Percentiles rank a stretch among this genome's conserved stretches.
Evolutionary conservation across 2,329 filamentous ascomycete genomes (phyloP).

Genomic region (Alternaria arbusti): DNA sequence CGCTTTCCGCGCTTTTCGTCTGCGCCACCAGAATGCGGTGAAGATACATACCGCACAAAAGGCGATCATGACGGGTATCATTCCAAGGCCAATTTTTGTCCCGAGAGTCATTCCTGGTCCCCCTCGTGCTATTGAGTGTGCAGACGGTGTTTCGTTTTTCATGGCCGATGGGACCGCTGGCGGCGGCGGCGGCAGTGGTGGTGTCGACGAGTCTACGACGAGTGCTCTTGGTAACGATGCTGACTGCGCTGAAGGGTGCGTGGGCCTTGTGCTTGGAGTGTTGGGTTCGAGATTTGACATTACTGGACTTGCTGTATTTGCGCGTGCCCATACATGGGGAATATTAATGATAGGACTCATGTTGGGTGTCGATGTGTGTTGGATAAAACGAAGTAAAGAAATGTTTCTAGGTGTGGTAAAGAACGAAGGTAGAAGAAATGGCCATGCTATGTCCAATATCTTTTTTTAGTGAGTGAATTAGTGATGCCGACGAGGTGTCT

Average conservation of each 20-base stretch:
- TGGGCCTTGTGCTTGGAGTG: background rate
- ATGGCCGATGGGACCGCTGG: background rate
- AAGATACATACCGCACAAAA: slow-evolving; percentile 21
- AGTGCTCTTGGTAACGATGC: background rate
- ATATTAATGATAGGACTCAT: slow-evolving; percentile 7
- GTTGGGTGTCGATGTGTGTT: background rate
- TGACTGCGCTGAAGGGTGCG: background rate
- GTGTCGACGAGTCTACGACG: background rate
- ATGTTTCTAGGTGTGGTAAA: background rate
- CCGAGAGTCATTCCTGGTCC: slow-evolving; percentile 6
- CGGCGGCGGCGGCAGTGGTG: background rate
- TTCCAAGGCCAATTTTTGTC: slow-evolving; percentile 32
- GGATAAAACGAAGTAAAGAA: background rate
- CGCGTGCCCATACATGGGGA: background rate
- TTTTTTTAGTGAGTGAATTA: background rate
- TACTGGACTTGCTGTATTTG: background rate
- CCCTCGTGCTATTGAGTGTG: background rate
- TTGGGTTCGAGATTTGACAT: background rate
- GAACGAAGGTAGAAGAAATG: background rate
- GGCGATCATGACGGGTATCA: slow-evolving; percentile 30
- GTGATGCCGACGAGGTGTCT: background rate
- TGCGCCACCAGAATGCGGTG: slow-evolving; percentile 27
- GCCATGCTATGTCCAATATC: background rate
- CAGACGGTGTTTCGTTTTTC: background rate
- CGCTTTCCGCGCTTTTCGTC: slow-evolving; percentile 8